A percentile compares a stretch with the other conserved stretches of the same genome.
Evolutionary conservation across 495 filamentous ascomycete species (phyloP).

Genomic region (Talaromyces stipitatus): DNA sequence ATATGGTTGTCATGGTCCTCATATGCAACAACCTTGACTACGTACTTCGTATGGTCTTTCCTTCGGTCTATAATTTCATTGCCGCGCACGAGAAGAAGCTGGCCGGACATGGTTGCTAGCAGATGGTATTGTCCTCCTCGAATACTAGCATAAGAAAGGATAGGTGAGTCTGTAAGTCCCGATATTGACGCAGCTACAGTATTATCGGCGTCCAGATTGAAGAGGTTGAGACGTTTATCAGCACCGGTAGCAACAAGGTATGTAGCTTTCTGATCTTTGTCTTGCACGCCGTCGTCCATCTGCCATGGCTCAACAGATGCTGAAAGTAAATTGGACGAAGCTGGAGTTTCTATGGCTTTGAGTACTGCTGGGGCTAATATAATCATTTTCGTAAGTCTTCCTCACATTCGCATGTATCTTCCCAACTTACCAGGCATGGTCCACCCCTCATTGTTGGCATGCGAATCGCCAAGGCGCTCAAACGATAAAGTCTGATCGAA

Average conservation of each 20-base stretch:
- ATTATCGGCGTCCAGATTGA: conserved; percentile 23
- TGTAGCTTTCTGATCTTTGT: background rate
- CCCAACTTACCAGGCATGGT: conserved; percentile 39
- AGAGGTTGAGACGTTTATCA: conserved; percentile 42
- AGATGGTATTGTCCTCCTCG: conserved; percentile 29
- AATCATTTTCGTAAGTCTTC: background rate
- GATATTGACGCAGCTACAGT: conserved; percentile 19
- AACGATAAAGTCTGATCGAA: conserved; percentile 52
- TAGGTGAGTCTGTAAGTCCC: conserved; percentile 50
- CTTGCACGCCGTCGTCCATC: conserved; percentile 9
- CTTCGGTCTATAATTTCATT: conserved; percentile 33
- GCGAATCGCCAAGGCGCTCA: conserved; percentile 41
- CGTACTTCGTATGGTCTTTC: conserved; percentile 57
- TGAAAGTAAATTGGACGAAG: conserved; percentile 46
- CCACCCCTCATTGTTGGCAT: conserved; percentile 37
- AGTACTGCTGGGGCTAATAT: conserved; percentile 42
- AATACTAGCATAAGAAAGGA: conserved; percentile 41
- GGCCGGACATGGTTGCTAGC: conserved; percentile 57
- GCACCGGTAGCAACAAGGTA: conserved; percentile 45
- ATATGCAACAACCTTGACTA: conserved; percentile 44
- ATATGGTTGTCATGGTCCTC: conserved; percentile 16
- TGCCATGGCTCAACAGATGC: conserved; percentile 39
- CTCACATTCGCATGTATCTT: background rate
- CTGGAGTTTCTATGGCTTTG: conserved; percentile 30
- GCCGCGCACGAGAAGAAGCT: conserved; percentile 39